Base-by-base conservation (phyloP, 129 eudicot genomes). In the Lactuca sativa region DNA sequence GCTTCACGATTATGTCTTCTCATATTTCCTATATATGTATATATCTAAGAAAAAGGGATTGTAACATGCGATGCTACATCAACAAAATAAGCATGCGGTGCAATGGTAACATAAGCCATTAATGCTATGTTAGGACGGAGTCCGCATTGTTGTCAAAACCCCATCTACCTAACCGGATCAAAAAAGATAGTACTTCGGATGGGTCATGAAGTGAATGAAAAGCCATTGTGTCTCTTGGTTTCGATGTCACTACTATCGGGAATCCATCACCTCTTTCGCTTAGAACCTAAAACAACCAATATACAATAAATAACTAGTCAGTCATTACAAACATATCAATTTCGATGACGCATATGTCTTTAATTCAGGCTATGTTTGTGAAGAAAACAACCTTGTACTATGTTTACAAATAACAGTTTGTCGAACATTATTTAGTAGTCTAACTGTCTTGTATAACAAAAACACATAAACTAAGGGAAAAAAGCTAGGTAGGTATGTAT, bases 151-250 rank as follows among this genome's bases (percentile, higher is more conserved):
- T 61, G 32, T 62, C 58, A 32, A 40, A 49, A 43, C 82, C 76
- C 91, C 95, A 86, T 76, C 74, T 77, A 5, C 88, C 81, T 53
- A 91, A 59, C 4, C 85, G 81, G 49, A 77, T 76, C 80, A 91
- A 62, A 78, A 91, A 91, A 0, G 83, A 56, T 30, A 87, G 64
- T 6, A 91, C 97, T 73, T 91, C 95, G 0, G 90, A 77, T 4
- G 95, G 81, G 56, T 85, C 92, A 7, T 81, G 85, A 8, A 91
- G 74, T 13, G 95, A 88, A 71, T 85, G 79, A 12, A 79, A 68
- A 69, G 95, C 97, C 70, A 40, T 56, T 3, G 95, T 91, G 1
- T 85, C 84, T 37, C 77, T 85, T 64, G 97, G 88, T 10, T 59
- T 82, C 5, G 81, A 68, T 0, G 95, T 76, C 11, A 91, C 97